Evolutionary conservation across 371 early-diverging fungal species (phyloP), one percentile per base, ranked within the genome.

Genomic region (Zopfochytrium polystomum): DNA sequence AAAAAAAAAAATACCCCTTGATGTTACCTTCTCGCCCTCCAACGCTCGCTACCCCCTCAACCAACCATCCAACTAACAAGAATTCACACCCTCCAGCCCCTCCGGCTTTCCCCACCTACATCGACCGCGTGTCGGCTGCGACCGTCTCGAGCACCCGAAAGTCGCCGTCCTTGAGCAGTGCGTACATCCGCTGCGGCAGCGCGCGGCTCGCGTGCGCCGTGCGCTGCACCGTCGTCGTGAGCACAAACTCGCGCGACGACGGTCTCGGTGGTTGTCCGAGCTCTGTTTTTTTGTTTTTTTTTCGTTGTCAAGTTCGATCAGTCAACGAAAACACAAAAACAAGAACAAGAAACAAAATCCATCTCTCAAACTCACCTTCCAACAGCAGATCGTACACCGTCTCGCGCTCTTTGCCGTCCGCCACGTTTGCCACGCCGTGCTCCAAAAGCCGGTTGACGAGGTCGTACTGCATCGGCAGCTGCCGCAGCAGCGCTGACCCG

Each of bases 391-490:
- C 78, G 30, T 77, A 80, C 9, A 89, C 85, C 18, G 78, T 71
- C 18, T 85, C 81, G 26, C 87, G 80, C 47, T 86, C 86, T 11
- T 65, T 63, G 0, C 84, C 83, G 57, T 84, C 84, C 27, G 76
- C 65, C 0, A 87, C 80, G 1, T 65, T 68, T 0, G 80, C 67
- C 27, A 81, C 79, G 7, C 75, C 61, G 3, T 62, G 31, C 5
- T 60, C 44, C 23, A 89, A 43, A 27, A 90, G 61, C 29, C 82
- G 67, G 34, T 87, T 83, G 0, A 89, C 87, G 25, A 89, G 71
- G 25, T 68, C 62, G 52, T 82, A 75, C 60, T 89, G 91, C n/a
- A 69, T 74, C 2, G 91, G 90, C 35, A 90, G 74, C 85, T 87
- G 72, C 26, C 52, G 46, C 43, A 61, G 50, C 18, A 62, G 45